Base-by-base conservation (phyloP, 179 eudicot genomes). In the Spinacia oleracea region DNA sequence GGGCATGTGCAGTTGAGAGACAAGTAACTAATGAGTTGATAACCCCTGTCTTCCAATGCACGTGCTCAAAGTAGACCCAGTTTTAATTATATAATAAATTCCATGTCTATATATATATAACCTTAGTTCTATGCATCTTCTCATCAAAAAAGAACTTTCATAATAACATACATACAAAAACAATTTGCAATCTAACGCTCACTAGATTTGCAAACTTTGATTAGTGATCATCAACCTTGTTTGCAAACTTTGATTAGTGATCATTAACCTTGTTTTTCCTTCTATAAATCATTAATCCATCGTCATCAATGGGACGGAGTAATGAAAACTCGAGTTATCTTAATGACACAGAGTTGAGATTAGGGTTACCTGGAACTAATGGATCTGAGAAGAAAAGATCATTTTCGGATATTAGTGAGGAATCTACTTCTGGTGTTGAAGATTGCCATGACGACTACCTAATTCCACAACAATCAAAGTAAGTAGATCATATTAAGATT, bases 291-390 rank as follows among this genome's bases (percentile, higher is more conserved):
- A 51, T 51, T 6, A 55, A 16, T 43, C 10, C 21, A 58, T 40
- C n/a, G n/a, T n/a, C 4, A 20, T 60, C 5, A 16, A 80, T 83
- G 83, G 79, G 77, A 48, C 31, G 18, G 10, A 76, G 42, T 40
- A 80, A 79, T 55, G 38, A 20, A 9, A 77, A 66, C 27, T 53
- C 68, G 59, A 71, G 64, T 38, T 82, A 73, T 32, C 84, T 58
- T 46, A 80, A 81, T 69, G 87, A 84, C 40, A 84, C 87, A 18
- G 87, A 85, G 77, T 83, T 85, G 68, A 79, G 81, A 76, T 78
- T 85, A 74, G 85, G 87, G 9, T 38, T 79, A 67, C 87, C 87
- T 1, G 85, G 85, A 63, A 38, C 40, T 25, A 82, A 72, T 32
- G 31, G n/a, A 18, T 11, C 48, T 40, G 16, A 67, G 27, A 70